phyloP scores from a whole-genome alignment of 1,284 basidiomycete genomes.

The Pseudozyma thailandica region DNA sequence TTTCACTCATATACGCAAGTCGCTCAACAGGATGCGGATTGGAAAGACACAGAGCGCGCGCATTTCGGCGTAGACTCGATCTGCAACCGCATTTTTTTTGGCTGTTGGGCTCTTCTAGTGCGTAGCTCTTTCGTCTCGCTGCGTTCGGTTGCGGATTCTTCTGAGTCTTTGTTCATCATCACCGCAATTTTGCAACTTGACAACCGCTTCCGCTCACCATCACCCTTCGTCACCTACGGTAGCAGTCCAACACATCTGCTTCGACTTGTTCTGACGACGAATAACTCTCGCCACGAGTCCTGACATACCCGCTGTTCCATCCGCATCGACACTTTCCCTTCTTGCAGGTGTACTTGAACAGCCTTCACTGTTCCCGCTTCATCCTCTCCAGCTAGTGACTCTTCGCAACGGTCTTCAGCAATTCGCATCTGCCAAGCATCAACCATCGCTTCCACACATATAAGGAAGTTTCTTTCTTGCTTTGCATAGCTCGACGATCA shows the following conservation, averaged over 20 bases:
- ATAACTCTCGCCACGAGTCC: background rate
- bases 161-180: background rate
- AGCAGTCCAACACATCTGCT: no score
- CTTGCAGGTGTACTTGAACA: no score
- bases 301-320: no score
- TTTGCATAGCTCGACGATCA: background rate
- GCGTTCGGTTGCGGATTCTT: constrained; percentile 1
- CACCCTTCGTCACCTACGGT: background rate
- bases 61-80: background rate
- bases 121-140: background rate
- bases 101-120: background rate
- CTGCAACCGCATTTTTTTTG: constrained; percentile 2
- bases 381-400: no score
- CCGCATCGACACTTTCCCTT: background rate
- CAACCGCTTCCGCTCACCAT: background rate
- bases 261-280: no score
- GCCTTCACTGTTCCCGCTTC: background rate
- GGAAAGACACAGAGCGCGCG: background rate
- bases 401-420: no score
- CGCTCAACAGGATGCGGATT: background rate
- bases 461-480: background rate
- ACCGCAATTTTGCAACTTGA: background rate
- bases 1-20: background rate
- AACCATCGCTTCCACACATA: no score
- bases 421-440: no score